Evolutionary conservation across 2,329 filamentous ascomycete genomes (phyloP).

Genomic region (Colletotrichum karsti): DNA sequence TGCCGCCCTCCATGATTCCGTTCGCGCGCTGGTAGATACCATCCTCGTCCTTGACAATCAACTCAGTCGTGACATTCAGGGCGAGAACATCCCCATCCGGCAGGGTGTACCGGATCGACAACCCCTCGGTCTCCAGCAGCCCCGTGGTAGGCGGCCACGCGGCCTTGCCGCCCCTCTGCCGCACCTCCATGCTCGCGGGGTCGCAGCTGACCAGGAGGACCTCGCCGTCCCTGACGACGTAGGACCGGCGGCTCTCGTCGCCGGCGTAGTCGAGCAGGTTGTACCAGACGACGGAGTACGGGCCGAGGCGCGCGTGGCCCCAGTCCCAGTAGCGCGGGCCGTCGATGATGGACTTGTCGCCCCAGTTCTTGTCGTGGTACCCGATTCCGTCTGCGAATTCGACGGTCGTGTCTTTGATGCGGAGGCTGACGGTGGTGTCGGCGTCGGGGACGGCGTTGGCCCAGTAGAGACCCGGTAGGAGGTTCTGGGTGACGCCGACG

Average conservation of each 20-base stretch:
- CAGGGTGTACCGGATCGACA: background rate
- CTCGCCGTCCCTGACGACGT: slow-evolving; percentile 39
- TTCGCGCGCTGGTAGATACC: background rate
- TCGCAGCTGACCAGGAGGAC: slow-evolving; percentile 38
- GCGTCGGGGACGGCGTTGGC: background rate
- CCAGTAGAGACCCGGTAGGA: background rate
- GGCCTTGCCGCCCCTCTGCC: slow-evolving; percentile 29
- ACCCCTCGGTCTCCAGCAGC: background rate
- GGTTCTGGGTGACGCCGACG: background rate
- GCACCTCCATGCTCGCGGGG: slow-evolving; percentile 17
- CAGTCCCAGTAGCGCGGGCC: slow-evolving; percentile 44
- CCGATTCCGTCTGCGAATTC: slow-evolving; percentile 38
- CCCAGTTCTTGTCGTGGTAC: slow-evolving; percentile 60
- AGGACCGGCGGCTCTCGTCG: slow-evolving; percentile 34
- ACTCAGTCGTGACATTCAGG: background rate
- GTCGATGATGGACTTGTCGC: slow-evolving; percentile 35
- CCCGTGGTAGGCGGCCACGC: slow-evolving; percentile 25
- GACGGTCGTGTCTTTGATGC: background rate
- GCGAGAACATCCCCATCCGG: background rate
- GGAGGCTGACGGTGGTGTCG: background rate
- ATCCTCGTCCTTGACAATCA: background rate
- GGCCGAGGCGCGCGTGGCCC: slow-evolving; percentile 51
- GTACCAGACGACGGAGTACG: slow-evolving; percentile 55
- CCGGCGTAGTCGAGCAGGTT: slow-evolving; percentile 38
- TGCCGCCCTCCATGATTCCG: background rate